Conservation (phyloP, 2,329 filamentous ascomycete genomes). For the Trichoderma atrobrunneum region DNA sequence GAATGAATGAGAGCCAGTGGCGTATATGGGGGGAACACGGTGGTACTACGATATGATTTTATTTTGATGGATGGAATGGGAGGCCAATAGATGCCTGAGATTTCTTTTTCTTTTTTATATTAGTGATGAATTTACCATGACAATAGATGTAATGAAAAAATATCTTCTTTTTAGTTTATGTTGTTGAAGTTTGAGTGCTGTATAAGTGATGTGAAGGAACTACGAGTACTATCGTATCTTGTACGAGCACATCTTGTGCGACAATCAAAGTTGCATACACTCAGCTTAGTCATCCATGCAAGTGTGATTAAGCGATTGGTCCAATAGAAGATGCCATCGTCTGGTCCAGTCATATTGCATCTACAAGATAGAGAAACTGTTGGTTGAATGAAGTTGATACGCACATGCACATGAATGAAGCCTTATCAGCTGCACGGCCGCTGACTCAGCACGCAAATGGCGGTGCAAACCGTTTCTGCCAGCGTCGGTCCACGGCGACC, state of each 20-base stretch:
- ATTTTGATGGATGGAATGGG: background rate
- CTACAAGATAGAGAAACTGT: background rate
- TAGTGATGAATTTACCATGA: background rate
- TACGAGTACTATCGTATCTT: background rate
- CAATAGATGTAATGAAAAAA: background rate
- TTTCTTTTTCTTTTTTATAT: background rate
- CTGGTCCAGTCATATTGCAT: background rate
- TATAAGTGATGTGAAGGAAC: background rate
- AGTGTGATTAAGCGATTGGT: background rate
- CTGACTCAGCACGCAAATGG: background rate
- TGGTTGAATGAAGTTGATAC: background rate
- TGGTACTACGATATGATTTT: background rate
- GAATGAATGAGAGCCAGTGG: background rate
- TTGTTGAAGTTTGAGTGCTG: background rate
- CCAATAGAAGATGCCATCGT: background rate
- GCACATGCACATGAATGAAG: background rate
- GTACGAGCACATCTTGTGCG: background rate
- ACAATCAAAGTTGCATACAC: background rate
- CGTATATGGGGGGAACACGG: background rate
- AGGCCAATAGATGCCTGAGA: background rate
- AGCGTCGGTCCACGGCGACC: constrained; percentile 24
- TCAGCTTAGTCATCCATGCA: background rate
- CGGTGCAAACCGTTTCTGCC: constrained; percentile 1
- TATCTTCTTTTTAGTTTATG: background rate
- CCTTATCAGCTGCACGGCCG: background rate